Base-by-base conservation (phyloP, 2,329 filamentous ascomycete genomes). In the Ceratocystis smalleyi region DNA sequence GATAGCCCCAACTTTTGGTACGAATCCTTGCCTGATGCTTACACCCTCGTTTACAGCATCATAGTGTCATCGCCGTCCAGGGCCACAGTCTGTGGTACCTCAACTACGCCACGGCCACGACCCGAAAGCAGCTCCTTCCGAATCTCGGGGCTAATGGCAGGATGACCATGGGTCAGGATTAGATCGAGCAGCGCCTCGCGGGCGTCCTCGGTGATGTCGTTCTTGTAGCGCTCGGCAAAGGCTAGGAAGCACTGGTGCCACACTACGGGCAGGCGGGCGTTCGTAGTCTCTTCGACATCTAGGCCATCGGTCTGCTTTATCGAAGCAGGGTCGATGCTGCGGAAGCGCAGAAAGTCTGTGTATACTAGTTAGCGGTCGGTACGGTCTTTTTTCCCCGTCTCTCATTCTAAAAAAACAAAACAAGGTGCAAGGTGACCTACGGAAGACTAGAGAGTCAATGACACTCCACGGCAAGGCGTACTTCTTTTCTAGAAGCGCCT, bases 381-480 rank as follows among this genome's bases (percentile, higher is more conserved):
- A 45, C 19, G 6, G 22, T 51, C 47, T 51, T 51, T 7, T 7
- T 45, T 3, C 35, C 10, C 35, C 35, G 15, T 40, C 10, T 1
- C 35, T 15, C 35, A 40, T 40, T 40, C 35, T 15, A 12, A 27
- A 27, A 55, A 59, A 22, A 51, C 24, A 27, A 12, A n/a, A n/a
- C 47, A 22, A 49, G 47, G 15, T 8, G 49, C 45, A 47, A 27
- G 43, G 27, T 35, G 22, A 68, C 67, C 66, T 66, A 68, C 67
- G 66, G 77, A 97, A 97, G 8, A 99, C 94, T 1, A 97, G 78
- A 1, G 91, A 87, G 70, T 99, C 94, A 61, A 99, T 85, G 63
- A 96, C 92, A 75, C 95, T 92, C 77, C 88, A 96, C 0, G 92
- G 94, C 10, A 99, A 79, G 0, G 94, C 94, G 70, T 99, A 97